Conservation (phyloP, 331 rosid species). For the Prunus yedoensis region DNA sequence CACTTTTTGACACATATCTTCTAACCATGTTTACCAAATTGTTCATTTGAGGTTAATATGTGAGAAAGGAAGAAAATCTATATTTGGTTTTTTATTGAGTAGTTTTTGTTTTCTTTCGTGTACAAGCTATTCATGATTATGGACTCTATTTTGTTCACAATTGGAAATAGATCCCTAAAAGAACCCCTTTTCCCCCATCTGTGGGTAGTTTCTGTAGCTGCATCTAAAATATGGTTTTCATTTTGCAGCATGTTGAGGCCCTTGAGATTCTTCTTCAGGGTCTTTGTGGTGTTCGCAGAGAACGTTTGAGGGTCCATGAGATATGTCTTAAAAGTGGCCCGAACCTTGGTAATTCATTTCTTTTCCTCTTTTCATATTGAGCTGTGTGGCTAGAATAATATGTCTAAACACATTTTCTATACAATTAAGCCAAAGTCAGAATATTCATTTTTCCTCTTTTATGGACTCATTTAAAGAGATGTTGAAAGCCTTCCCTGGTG, state of each 20-base stretch:
- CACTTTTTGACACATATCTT: background rate
- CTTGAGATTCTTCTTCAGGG: conserved; percentile 97
- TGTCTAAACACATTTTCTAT: background rate
- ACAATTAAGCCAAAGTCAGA: background rate
- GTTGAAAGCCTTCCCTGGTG: background rate
- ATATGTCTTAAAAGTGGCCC: conserved; percentile 86
- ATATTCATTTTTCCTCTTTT: background rate
- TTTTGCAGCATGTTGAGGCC: conserved; percentile 90
- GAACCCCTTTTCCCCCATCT: background rate
- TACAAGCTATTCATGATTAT: background rate
- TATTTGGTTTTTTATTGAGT: background rate
- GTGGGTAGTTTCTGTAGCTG: conserved; percentile 8
- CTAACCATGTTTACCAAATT: background rate
- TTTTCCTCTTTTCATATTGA: conserved; percentile 5
- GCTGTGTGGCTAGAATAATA: background rate
- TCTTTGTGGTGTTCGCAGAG: conserved; percentile 84
- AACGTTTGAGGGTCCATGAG: conserved; percentile 80
- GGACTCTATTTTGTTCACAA: background rate
- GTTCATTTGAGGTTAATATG: background rate
- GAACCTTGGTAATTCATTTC: conserved; percentile 53
- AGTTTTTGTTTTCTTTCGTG: background rate
- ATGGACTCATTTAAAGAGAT: background rate
- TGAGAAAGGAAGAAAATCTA: background rate
- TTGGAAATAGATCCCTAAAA: background rate
- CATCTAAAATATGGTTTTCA: conserved; percentile 10